Percentiles rank a stretch among this genome's conserved stretches.
phyloP scores from a whole-genome alignment of 2,329 filamentous ascomycete species.

The Colletotrichum ledebouriae region DNA sequence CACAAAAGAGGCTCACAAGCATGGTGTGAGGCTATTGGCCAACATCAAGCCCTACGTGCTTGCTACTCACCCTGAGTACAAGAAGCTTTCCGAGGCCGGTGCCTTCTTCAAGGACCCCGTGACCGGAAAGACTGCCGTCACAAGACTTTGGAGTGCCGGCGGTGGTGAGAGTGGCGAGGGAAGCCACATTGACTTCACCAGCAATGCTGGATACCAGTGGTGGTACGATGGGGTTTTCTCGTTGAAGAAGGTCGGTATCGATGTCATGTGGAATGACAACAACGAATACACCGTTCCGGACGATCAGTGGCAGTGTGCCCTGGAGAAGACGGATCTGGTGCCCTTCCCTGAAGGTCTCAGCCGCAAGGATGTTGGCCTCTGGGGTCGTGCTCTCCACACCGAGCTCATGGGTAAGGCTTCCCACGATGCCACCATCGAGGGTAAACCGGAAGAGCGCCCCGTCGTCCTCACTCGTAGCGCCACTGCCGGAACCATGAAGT shows the following conservation, averaged over 20 bases:
- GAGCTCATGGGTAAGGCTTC: constrained; percentile 80
- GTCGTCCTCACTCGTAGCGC: constrained; percentile 80
- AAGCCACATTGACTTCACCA: constrained; percentile 81
- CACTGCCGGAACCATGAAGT: constrained; percentile 77
- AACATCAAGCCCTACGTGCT: constrained; percentile 83
- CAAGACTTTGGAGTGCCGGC: constrained; percentile 79
- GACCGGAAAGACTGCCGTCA: constrained; percentile 66
- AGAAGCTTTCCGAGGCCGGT: constrained; percentile 67
- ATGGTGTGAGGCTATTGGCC: constrained; percentile 76
- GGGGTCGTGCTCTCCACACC: constrained; percentile 77
- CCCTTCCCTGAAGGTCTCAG: constrained; percentile 52
- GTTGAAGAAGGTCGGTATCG: constrained; percentile 74
- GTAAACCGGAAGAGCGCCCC: constrained; percentile 70
- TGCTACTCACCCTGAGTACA: constrained; percentile 75
- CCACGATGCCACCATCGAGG: constrained; percentile 73
- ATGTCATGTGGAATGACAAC: constrained; percentile 85
- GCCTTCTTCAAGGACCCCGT: constrained; percentile 74
- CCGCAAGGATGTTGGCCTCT: constrained; percentile 71
- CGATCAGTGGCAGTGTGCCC: constrained; percentile 74
- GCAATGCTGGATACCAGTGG: constrained; percentile 75
- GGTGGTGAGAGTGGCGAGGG: constrained; percentile 78
- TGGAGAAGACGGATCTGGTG: constrained; percentile 58
- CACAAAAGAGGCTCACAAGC: constrained; percentile 70
- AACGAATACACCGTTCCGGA: constrained; percentile 79
- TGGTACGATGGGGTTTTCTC: constrained; percentile 78